These are phyloP conservation scores for Fusarium coicis DNA, from an alignment of 2,329 filamentous ascomycete species.

Conservation along the genomic window DNA sequence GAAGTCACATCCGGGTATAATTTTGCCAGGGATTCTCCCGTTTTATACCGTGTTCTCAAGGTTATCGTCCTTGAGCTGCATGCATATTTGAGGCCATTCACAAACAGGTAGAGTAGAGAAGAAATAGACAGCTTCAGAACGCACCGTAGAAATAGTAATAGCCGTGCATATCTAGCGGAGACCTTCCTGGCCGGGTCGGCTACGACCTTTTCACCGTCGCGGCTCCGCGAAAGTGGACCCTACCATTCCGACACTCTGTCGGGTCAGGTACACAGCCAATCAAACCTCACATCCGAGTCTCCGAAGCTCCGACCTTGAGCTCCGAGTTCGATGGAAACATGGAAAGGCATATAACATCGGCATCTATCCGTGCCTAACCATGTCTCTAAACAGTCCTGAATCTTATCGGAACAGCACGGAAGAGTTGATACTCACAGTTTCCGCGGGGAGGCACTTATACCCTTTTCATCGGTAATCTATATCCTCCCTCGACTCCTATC, in stretches of 20 bases:
- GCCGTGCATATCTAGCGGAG: background rate
- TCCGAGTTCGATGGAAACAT: constrained; percentile 31
- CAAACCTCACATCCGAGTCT: constrained; percentile 28
- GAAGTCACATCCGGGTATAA: background rate
- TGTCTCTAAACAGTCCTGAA: background rate
- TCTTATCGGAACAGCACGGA: constrained; percentile 19
- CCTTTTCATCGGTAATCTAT: background rate
- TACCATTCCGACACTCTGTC: background rate
- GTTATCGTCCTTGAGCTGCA: accelerated
- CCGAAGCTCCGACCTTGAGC: constrained; percentile 40
- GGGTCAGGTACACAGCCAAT: constrained; percentile 2
- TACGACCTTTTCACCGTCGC: constrained; percentile 11
- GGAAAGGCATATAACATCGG: constrained; percentile 26
- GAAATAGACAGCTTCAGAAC: background rate
- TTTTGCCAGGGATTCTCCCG: background rate
- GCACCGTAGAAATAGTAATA: background rate
- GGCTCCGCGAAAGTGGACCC: constrained; percentile 33
- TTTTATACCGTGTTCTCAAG: background rate
- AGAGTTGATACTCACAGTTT: background rate
- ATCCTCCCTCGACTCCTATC: background rate
- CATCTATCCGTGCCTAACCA: background rate
- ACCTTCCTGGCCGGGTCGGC: constrained; percentile 4
- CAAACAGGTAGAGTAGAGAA: no score
- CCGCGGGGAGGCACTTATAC: constrained; percentile 2
- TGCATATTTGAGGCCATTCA: background rate